These are phyloP conservation scores for Chloroidium sp. DNA, from an alignment of 163 green algal species.

Conservation along the genomic window DNA sequence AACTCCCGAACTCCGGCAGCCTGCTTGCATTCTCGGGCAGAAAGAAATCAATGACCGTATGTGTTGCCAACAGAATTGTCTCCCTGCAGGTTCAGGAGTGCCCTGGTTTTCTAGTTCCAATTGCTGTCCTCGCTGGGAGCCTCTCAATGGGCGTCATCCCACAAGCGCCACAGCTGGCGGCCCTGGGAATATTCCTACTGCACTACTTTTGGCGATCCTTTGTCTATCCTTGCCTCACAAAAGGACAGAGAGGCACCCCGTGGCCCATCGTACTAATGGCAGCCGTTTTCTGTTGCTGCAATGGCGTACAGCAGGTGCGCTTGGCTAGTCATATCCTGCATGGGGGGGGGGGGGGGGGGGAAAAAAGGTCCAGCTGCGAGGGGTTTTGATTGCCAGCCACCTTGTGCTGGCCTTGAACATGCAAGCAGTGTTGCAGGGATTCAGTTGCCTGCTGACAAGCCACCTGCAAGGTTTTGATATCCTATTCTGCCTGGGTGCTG, in stretches of 20 bases:
- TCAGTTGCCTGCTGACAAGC: background rate
- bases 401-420: too few relatives aligned
- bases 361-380: too few relatives aligned
- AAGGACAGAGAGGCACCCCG: background rate
- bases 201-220: background rate
- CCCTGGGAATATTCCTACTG: background rate
- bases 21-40: too few relatives aligned
- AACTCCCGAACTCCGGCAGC: too few relatives aligned
- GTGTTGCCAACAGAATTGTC: too few relatives aligned
- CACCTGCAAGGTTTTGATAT: background rate
- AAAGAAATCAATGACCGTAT: too few relatives aligned
- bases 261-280: background rate
- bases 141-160: background rate
- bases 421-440: background rate
- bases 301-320: background rate
- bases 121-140: background rate
- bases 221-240: background rate
- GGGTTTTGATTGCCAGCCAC: too few relatives aligned
- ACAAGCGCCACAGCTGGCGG: background rate
- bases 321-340: background rate
- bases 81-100: background rate
- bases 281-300: background rate
- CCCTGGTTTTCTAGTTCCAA: background rate
- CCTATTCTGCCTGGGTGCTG: slow-evolving; percentile 20
- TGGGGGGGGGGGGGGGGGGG: too few relatives aligned